Percentiles rank a stretch among this genome's conserved stretches.
Evolutionary conservation across 495 filamentous ascomycete species (phyloP).

Genomic region (Aspergillus homomorphus): DNA sequence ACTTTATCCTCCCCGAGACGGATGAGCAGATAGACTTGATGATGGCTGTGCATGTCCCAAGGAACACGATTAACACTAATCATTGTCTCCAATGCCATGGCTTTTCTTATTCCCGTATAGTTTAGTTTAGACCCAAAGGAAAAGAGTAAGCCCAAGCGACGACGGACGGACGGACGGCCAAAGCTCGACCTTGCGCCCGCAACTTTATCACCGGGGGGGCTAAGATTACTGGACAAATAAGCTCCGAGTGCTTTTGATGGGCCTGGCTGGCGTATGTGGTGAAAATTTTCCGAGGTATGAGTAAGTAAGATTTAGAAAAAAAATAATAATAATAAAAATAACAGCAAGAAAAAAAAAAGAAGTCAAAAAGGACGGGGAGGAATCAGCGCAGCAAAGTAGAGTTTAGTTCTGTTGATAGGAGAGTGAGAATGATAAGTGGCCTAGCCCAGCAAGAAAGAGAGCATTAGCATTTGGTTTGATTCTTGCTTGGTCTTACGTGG

Average conservation of each 20-base stretch:
- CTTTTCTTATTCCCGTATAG: too few species aligned
- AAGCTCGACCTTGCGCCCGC: conserved; percentile 20
- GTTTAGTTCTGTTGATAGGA: neutral
- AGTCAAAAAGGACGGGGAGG: neutral
- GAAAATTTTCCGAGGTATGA: neutral
- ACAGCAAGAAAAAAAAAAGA: neutral
- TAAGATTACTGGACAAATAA: conserved; percentile 21
- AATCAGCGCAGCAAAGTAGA: neutral
- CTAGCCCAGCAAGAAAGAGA: neutral
- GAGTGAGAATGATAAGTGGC: conserved; percentile 4
- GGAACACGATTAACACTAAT: neutral
- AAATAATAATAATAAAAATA: too few species aligned
- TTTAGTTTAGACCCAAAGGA: conserved; percentile 3
- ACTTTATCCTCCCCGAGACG: neutral
- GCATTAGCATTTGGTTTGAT: too few species aligned
- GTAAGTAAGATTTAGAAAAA: neutral
- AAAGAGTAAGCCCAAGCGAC: neutral
- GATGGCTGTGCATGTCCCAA: neutral
- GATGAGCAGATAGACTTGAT: neutral
- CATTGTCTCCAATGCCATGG: too few species aligned
- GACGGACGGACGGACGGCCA: conserved; percentile 6
- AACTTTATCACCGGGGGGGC: conserved; percentile 18
- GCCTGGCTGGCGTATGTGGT: neutral
- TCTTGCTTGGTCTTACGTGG: conserved; percentile 14
- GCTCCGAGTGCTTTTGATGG: conserved; percentile 3